Evolutionary conservation across 176 grass and related monocot species (phyloP).

Genomic region (Secale cereale): DNA sequence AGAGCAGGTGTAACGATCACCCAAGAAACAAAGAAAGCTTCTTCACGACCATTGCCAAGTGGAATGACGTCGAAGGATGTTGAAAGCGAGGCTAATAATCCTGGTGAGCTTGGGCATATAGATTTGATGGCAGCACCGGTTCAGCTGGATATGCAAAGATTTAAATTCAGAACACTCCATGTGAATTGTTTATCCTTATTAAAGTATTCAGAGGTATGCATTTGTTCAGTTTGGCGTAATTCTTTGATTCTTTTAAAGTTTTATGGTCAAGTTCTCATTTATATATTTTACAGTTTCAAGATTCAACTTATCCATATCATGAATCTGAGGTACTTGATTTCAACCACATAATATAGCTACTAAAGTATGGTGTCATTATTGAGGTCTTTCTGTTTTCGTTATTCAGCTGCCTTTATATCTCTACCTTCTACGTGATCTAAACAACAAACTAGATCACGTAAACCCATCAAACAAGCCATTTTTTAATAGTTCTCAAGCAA

Average conservation of each 20-base stretch:
- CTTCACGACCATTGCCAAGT: conserved; percentile 40
- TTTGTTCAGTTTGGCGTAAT: conserved; percentile 14
- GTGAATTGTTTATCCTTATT: conserved; percentile 59
- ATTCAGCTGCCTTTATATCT: conserved; percentile 73
- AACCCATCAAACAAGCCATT: conserved; percentile 46
- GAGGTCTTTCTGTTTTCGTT: conserved; percentile 27
- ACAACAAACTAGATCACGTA: conserved; percentile 60
- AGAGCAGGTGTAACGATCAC: conserved; percentile 61
- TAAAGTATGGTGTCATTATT: conserved; percentile 34
- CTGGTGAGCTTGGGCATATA: conserved; percentile 56
- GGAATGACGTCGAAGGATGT: conserved; percentile 28
- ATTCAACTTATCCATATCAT: conserved; percentile 57
- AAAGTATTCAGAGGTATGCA: conserved; percentile 72
- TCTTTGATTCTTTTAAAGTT: neutral
- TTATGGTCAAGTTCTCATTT: conserved; percentile 9
- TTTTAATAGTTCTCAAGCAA: conserved; percentile 38
- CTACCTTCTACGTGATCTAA: conserved; percentile 78
- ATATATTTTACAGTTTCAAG: conserved; percentile 37
- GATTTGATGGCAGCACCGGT: conserved; percentile 62
- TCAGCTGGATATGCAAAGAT: conserved; percentile 75
- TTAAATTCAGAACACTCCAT: conserved; percentile 82
- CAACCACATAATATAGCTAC: conserved; percentile 29
- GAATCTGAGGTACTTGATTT: conserved; percentile 72
- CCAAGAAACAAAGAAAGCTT: conserved; percentile 63
- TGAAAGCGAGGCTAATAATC: conserved; percentile 41